Conservation (phyloP, 2,329 filamentous ascomycete genomes). For the Ceratocystis harringtonii region DNA sequence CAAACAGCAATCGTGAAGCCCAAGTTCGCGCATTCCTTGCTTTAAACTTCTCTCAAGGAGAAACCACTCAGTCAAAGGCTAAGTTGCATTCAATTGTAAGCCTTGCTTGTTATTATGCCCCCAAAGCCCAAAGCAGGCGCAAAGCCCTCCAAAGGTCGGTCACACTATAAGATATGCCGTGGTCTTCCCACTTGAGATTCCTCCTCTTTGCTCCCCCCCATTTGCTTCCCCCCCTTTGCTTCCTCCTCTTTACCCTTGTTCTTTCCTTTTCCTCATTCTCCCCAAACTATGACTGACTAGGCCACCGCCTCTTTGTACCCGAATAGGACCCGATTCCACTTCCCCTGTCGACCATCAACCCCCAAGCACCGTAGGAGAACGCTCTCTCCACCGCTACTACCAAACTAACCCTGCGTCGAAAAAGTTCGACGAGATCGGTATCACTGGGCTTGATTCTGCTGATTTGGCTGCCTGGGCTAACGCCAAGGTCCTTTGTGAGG, state of each 20-base stretch:
- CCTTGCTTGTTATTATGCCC: constrained; percentile 23
- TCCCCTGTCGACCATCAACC: constrained; percentile 14
- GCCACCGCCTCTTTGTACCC: constrained; percentile 10
- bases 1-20: not conserved
- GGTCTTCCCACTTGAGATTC: not conserved
- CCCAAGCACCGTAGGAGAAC: constrained; percentile 35
- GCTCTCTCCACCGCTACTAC: constrained; percentile 33
- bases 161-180: not conserved
- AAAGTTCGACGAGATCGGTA: constrained; percentile 30
- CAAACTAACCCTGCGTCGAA: constrained; percentile 36
- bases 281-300: too few relatives aligned
- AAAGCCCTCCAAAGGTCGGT: constrained; percentile 22
- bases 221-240: constrained; percentile 2
- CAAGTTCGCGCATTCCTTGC: not conserved
- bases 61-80: not conserved
- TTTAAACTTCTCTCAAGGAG: not conserved
- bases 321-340: constrained; percentile 23
- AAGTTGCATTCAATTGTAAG: not conserved
- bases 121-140: constrained; percentile 27
- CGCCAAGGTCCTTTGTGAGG: constrained; percentile 31
- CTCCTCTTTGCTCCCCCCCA: not conserved
- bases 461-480: constrained; percentile 37
- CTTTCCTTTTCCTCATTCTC: not conserved
- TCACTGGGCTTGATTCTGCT: constrained; percentile 31
- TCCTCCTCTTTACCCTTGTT: not conserved